Percentiles rank a stretch among this genome's conserved stretches.
These are phyloP conservation scores for Cladosporium velox DNA, from an alignment of 2,329 filamentous ascomycete species.

Conservation along the genomic window DNA sequence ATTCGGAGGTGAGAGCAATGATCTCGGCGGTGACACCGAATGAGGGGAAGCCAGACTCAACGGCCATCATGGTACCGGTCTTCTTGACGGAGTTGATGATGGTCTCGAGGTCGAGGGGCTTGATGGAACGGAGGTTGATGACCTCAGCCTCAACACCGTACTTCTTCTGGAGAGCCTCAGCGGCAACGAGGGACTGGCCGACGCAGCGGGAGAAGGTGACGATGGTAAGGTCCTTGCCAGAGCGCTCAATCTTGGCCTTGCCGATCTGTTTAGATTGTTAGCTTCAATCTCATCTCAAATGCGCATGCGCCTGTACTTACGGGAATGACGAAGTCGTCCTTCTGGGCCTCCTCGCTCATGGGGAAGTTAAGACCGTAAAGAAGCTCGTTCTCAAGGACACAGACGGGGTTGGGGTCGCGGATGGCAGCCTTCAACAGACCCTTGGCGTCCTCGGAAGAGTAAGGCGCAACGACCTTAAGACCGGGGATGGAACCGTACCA, in stretches of 20 bases:
- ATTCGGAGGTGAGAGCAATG: constrained; percentile 92
- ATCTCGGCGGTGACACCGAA: constrained; percentile 94
- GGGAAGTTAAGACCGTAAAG: constrained; percentile 93
- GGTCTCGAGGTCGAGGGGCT: constrained; percentile 91
- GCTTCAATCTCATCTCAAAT: neutral
- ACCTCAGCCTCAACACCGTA: constrained; percentile 96
- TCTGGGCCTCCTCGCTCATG: constrained; percentile 95
- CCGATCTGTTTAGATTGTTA: constrained; percentile 61
- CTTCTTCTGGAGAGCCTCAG: constrained; percentile 90
- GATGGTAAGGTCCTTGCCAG: constrained; percentile 93
- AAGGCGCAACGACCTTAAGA: constrained; percentile 93
- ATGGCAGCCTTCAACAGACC: constrained; percentile 97
- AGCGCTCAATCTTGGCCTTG: constrained; percentile 98
- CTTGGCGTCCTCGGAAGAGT: constrained; percentile 97
- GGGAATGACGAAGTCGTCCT: constrained; percentile 93
- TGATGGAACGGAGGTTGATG: constrained; percentile 96
- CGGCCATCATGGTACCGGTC: constrained; percentile 85
- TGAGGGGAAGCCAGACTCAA: constrained; percentile 95
- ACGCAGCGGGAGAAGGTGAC: constrained; percentile 94
- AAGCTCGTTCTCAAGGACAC: constrained; percentile 63
- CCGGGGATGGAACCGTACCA: constrained; percentile 99
- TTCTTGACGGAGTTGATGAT: constrained; percentile 99
- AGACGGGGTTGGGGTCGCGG: constrained; percentile 94
- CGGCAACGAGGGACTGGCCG: constrained; percentile 84
- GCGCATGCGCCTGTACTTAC: constrained; percentile 37